A percentile compares a stretch with the other conserved stretches of the same genome.
Conservation (phyloP, 208 protist genomes). For the Acanthamoeba sp. region DNA sequence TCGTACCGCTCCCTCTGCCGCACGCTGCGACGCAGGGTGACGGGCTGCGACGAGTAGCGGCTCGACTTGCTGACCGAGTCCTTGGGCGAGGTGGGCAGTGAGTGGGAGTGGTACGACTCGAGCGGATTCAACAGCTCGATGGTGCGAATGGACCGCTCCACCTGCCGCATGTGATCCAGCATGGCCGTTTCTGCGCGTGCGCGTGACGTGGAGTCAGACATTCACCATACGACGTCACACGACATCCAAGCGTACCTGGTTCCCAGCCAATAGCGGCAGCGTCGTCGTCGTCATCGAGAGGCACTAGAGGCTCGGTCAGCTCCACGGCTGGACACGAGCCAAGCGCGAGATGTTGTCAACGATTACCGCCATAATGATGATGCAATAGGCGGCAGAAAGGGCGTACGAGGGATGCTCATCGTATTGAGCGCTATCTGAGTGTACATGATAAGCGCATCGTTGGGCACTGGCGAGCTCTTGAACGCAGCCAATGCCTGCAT, state of each 20-base stretch:
- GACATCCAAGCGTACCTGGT: too few species aligned
- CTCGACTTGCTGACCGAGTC: not conserved
- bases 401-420: slow-evolving; percentile 58
- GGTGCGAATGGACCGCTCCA: slow-evolving; percentile 35
- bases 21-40: slow-evolving; percentile 3
- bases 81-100: slow-evolving; percentile 41
- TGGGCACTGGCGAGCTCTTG: slow-evolving; percentile 27
- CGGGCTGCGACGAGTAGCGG: slow-evolving; percentile 22
- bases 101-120: slow-evolving; percentile 50
- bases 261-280: not conserved
- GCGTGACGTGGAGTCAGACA: not conserved
- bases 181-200: slow-evolving; percentile 20
- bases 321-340: not conserved
- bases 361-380: not conserved
- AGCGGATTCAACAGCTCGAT: slow-evolving; percentile 30
- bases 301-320: not conserved
- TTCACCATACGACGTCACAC: too few species aligned
- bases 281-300: not conserved
- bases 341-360: not conserved
- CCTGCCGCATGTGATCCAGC: slow-evolving; percentile 50
- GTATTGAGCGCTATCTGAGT: slow-evolving; percentile 62
- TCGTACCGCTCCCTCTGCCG: slow-evolving; percentile 9
- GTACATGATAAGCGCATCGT: slow-evolving; percentile 57
- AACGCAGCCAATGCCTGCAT: slow-evolving; percentile 11
- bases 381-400: too few species aligned